These are phyloP conservation scores for Candida sp. DNA, from an alignment of 1,139 yeast species.

Conservation along the genomic window DNA sequence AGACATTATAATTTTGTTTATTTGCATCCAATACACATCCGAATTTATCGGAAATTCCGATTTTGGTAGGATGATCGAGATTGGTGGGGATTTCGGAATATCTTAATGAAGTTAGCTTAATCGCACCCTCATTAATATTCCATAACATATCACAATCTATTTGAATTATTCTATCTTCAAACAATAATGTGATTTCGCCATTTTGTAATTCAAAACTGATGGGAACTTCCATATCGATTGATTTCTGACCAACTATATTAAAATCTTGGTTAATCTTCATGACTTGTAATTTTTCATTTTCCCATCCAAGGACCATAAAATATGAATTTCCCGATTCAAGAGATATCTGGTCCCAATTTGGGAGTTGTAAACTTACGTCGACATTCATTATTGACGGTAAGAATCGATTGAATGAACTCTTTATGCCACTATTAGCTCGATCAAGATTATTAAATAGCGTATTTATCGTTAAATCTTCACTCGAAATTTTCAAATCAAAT, in stretches of 20 bases:
- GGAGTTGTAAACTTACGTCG: neutral
- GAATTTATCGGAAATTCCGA: conserved; percentile 7
- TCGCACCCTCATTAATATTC: neutral
- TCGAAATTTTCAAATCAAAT: conserved; percentile 6
- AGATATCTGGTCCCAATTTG: neutral
- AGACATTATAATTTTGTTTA: conserved; percentile 34
- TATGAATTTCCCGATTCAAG: neutral
- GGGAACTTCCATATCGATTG: neutral
- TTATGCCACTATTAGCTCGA: neutral
- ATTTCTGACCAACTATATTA: neutral
- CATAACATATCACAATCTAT: neutral
- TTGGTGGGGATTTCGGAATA: neutral
- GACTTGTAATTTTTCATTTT: neutral
- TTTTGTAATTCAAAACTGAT: neutral
- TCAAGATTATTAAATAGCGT: neutral
- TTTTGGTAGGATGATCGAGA: conserved; percentile 5
- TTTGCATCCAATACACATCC: conserved; percentile 42
- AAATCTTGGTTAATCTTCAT: neutral
- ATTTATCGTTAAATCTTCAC: neutral
- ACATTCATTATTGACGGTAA: neutral
- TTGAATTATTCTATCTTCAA: neutral
- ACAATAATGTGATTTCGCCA: neutral
- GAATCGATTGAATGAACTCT: neutral
- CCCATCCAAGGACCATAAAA: neutral
- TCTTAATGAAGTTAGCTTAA: neutral